phyloP scores from a whole-genome alignment of 768 basidiomycete species.

The Termitomyces sp. region DNA sequence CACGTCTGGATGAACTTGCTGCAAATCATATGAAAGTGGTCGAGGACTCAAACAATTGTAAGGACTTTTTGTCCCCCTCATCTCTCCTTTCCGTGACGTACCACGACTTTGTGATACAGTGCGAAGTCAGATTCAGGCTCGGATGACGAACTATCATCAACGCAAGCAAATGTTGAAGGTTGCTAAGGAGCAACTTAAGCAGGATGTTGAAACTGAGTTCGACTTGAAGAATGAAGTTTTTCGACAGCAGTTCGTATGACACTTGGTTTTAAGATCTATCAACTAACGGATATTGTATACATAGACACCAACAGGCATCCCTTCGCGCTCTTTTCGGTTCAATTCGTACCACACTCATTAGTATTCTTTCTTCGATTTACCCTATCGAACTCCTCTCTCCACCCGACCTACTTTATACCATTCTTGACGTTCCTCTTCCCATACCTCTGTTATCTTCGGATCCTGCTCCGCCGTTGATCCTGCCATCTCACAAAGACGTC shows the following conservation, averaged over 20 bases:
- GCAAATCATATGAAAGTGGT: slow-evolving; percentile 35
- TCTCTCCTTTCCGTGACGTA: slow-evolving; percentile 2
- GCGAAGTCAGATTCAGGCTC: slow-evolving; percentile 23
- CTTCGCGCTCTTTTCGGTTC: slow-evolving; percentile 46
- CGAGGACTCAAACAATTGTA: slow-evolving; percentile 41
- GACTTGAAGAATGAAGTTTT: slow-evolving; percentile 26
- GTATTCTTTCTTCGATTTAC: slow-evolving; percentile 70
- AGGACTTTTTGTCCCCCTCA: slow-evolving; percentile 12
- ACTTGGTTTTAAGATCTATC: background rate
- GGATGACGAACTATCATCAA: slow-evolving; percentile 30
- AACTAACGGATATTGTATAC: slow-evolving; percentile 11
- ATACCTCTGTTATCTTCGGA: slow-evolving; percentile 72
- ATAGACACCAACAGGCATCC: slow-evolving; percentile 39
- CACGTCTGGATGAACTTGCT: slow-evolving; percentile 44
- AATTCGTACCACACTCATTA: slow-evolving; percentile 59
- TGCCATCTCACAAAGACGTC: slow-evolving; percentile 61
- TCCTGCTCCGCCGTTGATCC: slow-evolving; percentile 75
- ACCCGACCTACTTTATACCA: slow-evolving; percentile 83
- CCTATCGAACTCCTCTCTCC: slow-evolving; percentile 86
- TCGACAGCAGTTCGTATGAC: slow-evolving; percentile 29
- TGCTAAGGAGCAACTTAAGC: slow-evolving; percentile 34
- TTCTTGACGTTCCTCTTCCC: slow-evolving; percentile 84
- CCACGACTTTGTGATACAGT: slow-evolving; percentile 17
- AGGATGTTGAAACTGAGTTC: slow-evolving; percentile 19
- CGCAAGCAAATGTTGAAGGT: slow-evolving; percentile 41